Percentiles rank a stretch among this genome's conserved stretches.
phyloP scores from a whole-genome alignment of 78 protist genomes.

The Guillardia theta region DNA sequence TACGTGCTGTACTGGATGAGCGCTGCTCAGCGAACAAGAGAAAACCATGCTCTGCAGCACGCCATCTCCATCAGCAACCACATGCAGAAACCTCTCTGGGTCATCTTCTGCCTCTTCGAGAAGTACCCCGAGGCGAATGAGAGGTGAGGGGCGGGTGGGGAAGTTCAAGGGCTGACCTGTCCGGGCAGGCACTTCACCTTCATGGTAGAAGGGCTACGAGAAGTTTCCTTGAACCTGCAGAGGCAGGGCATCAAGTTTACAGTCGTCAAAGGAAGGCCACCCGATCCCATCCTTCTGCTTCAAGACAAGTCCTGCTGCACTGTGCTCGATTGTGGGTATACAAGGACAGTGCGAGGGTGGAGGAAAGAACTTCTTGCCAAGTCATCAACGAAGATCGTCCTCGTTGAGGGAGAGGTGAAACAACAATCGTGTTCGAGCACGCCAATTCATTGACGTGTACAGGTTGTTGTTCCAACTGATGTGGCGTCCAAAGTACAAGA shows the following conservation, averaged over 20 bases:
- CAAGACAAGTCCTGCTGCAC: neutral
- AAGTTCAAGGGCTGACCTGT: too few species aligned
- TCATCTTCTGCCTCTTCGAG: neutral
- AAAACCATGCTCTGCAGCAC: neutral
- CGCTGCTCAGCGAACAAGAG: neutral
- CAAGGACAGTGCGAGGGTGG: neutral
- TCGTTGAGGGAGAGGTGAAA: neutral
- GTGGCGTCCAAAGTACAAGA: neutral
- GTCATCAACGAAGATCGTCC: neutral
- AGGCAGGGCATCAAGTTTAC: neutral
- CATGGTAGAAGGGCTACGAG: neutral
- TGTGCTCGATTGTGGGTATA: neutral
- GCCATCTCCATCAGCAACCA: neutral
- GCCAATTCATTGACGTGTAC: too few species aligned
- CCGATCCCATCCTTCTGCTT: neutral
- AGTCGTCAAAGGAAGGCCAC: neutral
- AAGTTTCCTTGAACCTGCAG: neutral
- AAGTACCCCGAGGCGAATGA: neutral
- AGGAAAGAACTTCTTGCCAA: neutral
- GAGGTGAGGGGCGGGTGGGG: too few species aligned
- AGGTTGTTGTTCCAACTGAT: neutral
- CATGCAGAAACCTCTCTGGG: neutral
- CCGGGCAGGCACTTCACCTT: neutral
- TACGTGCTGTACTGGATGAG: neutral
- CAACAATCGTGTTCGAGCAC: too few species aligned